Conservation (phyloP, 768 basidiomycete genomes). For the Cystobasidium ongulense region DNA sequence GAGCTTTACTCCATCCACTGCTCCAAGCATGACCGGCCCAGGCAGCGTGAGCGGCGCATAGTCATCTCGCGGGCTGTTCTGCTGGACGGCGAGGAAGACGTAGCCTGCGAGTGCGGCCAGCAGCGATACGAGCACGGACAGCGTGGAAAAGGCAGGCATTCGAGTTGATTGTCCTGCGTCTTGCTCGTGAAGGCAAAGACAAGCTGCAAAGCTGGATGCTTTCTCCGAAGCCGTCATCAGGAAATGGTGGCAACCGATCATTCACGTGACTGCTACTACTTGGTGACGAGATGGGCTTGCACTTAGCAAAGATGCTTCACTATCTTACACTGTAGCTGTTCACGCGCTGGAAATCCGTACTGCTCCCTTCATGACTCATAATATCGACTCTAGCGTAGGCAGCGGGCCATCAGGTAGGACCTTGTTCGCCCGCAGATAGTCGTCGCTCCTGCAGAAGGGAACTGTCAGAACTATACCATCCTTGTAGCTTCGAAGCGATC, state of each 20-base stretch:
- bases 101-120: conserved; percentile 10
- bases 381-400: neutral
- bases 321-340: neutral
- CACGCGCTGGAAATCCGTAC: neutral
- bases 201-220: neutral
- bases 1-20: conserved; percentile 15
- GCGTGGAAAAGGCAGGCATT: neutral
- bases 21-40: conserved; percentile 18
- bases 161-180: neutral
- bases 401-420: conserved; percentile 42
- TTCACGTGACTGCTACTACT: neutral
- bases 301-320: neutral
- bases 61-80: conserved; percentile 5
- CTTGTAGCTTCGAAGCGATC: neutral
- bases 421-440: conserved; percentile 6
- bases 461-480: neutral
- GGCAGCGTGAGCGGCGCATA: neutral
- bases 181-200: neutral
- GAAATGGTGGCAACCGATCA: neutral
- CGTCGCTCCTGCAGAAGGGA: conserved; percentile 30
- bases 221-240: neutral
- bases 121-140: neutral
- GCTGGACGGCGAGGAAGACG: conserved; percentile 14
- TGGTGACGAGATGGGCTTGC: neutral
- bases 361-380: neutral